A percentile compares a stretch with the other conserved stretches of the same genome.
Conservation (phyloP, 1,139 yeast species). For the Suhomyces yuchorum region DNA sequence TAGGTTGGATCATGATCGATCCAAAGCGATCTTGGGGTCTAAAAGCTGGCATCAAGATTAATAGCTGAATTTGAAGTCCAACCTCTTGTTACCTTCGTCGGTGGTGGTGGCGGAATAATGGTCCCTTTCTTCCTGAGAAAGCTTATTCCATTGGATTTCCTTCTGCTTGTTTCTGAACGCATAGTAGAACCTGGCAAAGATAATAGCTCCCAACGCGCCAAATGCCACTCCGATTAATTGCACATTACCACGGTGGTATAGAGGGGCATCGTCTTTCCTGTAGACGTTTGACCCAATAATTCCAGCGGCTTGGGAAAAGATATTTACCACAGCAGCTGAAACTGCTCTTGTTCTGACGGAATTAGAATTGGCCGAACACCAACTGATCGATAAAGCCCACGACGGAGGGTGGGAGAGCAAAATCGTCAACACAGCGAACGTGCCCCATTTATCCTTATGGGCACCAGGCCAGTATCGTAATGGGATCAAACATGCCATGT, state of each 20-base stretch:
- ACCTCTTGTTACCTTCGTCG: slow-evolving; percentile 56
- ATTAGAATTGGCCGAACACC: slow-evolving; percentile 23
- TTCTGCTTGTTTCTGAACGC: slow-evolving; percentile 48
- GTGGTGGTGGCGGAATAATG: slow-evolving; percentile 44
- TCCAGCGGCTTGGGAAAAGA: slow-evolving; percentile 19
- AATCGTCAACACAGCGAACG: slow-evolving; percentile 22
- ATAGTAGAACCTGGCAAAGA: slow-evolving; percentile 36
- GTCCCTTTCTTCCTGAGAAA: slow-evolving; percentile 50
- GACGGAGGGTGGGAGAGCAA: slow-evolving; percentile 18
- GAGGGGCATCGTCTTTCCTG: slow-evolving; percentile 20
- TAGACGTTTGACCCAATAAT: slow-evolving; percentile 20
- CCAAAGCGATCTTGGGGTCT: too few species aligned
- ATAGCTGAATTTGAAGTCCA: slow-evolving; percentile 49
- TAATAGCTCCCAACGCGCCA: slow-evolving; percentile 16
- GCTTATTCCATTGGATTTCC: slow-evolving; percentile 46
- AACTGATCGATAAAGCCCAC: slow-evolving; percentile 20
- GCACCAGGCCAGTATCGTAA: slow-evolving; percentile 23
- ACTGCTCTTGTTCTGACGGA: slow-evolving; percentile 22
- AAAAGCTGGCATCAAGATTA: too few species aligned
- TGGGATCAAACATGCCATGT: slow-evolving; percentile 16
- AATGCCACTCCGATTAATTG: slow-evolving; percentile 18
- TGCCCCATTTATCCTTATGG: slow-evolving; percentile 23
- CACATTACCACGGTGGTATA: slow-evolving; percentile 19
- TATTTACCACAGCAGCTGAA: slow-evolving; percentile 23
- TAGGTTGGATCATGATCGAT: too few species aligned